Percentiles rank a stretch among this genome's conserved stretches.
Evolutionary conservation across 331 rosid species (phyloP).

Genomic region (Dryas integrifolia): DNA sequence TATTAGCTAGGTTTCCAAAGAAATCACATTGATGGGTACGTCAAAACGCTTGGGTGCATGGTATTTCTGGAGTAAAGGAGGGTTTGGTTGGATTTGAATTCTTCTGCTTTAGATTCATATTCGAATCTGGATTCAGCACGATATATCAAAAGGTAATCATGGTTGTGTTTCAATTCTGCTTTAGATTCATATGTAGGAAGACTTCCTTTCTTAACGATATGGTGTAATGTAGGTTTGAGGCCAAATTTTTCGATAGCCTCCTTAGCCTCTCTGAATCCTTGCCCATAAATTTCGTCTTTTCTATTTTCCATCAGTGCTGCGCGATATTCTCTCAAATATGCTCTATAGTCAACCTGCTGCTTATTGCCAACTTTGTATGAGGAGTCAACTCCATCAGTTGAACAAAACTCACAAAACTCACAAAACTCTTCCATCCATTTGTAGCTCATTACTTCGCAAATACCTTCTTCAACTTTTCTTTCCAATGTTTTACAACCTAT

Average conservation of each 20-base stretch:
- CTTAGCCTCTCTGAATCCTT: background rate
- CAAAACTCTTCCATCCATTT: background rate
- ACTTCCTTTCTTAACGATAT: background rate
- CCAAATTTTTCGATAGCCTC: background rate
- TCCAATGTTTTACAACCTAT: background rate
- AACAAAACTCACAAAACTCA: background rate
- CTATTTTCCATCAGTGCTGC: accelerated
- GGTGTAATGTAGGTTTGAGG: background rate
- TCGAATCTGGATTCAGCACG: too few species aligned
- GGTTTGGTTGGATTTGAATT: too few species aligned
- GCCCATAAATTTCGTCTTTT: background rate
- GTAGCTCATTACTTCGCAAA: background rate
- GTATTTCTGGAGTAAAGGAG: too few species aligned
- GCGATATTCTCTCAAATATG: too few species aligned
- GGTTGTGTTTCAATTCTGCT: too few species aligned
- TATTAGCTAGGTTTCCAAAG: too few species aligned
- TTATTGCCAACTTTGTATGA: too few species aligned
- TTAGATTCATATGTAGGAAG: background rate
- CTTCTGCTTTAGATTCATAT: too few species aligned
- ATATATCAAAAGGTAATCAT: too few species aligned
- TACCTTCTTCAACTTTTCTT: background rate
- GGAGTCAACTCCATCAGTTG: background rate
- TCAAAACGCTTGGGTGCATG: too few species aligned
- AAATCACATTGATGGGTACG: too few species aligned
- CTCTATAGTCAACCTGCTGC: too few species aligned